phyloP scores from a whole-genome alignment of 768 basidiomycete species.

The Kwoniella dendrophila region DNA sequence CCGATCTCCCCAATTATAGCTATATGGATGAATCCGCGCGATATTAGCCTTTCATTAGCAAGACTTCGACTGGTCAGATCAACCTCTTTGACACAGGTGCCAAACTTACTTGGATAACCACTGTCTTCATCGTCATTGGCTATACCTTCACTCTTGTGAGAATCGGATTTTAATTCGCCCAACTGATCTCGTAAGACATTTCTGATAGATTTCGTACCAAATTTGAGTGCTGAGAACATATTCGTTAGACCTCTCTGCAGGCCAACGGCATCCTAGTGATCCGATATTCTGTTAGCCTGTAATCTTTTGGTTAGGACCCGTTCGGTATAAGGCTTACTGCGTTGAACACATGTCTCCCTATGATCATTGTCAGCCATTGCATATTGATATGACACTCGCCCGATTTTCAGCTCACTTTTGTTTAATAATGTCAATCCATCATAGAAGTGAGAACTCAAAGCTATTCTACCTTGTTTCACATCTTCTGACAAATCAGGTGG shows the following conservation, averaged over 20 bases:
- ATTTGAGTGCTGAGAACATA: conserved; percentile 69
- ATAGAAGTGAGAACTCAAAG: conserved; percentile 85
- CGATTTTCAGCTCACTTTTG: conserved; percentile 76
- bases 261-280: conserved; percentile 64
- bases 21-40: conserved; percentile 1
- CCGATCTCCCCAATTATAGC: conserved; percentile 62
- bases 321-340: too few species aligned
- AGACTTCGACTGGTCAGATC: neutral
- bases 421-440: conserved; percentile 93
- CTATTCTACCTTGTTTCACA: conserved; percentile 67
- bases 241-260: conserved; percentile 72
- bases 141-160: conserved; percentile 44
- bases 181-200: conserved; percentile 79
- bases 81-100: neutral
- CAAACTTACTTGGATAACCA: conserved; percentile 38
- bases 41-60: too few species aligned
- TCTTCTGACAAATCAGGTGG: conserved; percentile 69
- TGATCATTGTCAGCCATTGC: neutral
- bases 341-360: conserved; percentile 75
- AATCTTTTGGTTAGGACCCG: too few species aligned
- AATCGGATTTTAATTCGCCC: conserved; percentile 76
- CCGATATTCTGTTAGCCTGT: too few species aligned
- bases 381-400: too few species aligned
- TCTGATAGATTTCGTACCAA: conserved; percentile 79
- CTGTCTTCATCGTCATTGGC: conserved; percentile 20